Evolutionary conservation across 2,329 filamentous ascomycete species (phyloP).

Genomic region (Ascochyta fabae): DNA sequence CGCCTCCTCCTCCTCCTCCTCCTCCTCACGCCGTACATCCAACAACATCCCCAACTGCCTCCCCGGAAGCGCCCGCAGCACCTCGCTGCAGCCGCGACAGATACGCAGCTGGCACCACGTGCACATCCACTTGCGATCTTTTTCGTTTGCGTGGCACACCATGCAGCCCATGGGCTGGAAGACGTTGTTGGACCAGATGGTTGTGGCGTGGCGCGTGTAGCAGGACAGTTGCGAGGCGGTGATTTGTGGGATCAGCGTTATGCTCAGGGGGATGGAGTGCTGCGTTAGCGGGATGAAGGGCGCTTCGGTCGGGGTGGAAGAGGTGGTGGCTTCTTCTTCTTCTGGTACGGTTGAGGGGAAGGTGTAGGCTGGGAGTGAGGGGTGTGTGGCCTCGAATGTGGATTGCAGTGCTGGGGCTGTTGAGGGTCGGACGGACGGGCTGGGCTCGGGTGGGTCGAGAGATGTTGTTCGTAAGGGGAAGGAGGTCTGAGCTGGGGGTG

Average conservation of each 20-base stretch:
- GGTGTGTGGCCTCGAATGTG: background rate
- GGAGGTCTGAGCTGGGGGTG: constrained; percentile 6
- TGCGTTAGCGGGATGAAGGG: constrained; percentile 34
- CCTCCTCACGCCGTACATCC: constrained; percentile 10
- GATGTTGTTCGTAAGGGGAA: constrained; percentile 16
- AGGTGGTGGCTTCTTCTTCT: background rate
- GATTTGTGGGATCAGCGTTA: constrained; percentile 36
- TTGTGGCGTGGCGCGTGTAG: constrained; percentile 39
- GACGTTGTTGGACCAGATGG: constrained; percentile 39
- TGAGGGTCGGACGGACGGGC: constrained; percentile 10
- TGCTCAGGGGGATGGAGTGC: constrained; percentile 19
- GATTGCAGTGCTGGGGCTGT: constrained; percentile 13
- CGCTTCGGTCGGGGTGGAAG: background rate
- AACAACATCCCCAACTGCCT: constrained; percentile 30
- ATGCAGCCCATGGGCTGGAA: constrained; percentile 47
- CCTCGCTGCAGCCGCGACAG: constrained; percentile 38
- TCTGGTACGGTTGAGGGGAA: background rate
- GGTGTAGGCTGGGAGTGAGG: background rate
- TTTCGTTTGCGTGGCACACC: constrained; percentile 38
- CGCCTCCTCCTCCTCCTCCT: no score
- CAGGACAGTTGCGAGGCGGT: constrained; percentile 39
- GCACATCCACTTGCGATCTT: constrained; percentile 42
- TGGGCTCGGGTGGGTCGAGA: constrained; percentile 18
- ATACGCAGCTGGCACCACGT: constrained; percentile 48
- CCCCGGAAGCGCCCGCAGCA: constrained; percentile 28